Evolutionary conservation across 2,329 filamentous ascomycete genomes (phyloP), one percentile per base, ranked within the genome.

Genomic region (Apiospora arundinis): DNA sequence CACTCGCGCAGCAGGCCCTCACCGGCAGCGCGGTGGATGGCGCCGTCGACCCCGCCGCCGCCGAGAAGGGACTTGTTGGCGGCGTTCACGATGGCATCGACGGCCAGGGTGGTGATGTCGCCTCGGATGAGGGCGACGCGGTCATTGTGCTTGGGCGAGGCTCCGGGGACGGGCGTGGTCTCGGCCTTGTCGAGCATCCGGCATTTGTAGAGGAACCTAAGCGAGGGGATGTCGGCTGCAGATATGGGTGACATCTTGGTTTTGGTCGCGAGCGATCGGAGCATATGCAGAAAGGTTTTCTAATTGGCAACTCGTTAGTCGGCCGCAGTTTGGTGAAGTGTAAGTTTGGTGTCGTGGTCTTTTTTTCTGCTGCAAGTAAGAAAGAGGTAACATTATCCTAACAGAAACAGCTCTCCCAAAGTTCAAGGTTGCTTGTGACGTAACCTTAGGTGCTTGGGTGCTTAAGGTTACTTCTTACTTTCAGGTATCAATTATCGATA

Each of bases 51-150:
- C 46, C 96, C 96, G n/a, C 95, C 94, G 69, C 96, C 96, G 70
- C 95, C 95, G 0, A 93, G 86, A 0, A 98, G 89, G 1, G 87
- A 88, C 12, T 82, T 83, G 81, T 98, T 98, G 63, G 96, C 95
- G 0, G 96, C 95, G 80, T 98, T 98, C 80, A 98, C 95, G 76
- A 98, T 96, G 74, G 92, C 92, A 78, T 95, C 93, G 65, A 95
- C 87, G 44, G 87, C 80, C 4, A 98, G 89, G 18, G 86, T 90
- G 18, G 95, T 98, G 81, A 98, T 97, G 81, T 97, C 94, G 75
- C 90, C 89, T 71, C 89, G 88, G 74, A 94, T 86, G 48, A 95
- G 83, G 65, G 89, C 89, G 76, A 98, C 87, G 74, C 89, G 91
- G 78, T 89, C 83, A 83, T 97, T 97, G 82, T 93, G 84, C 68